Base-by-base conservation (phyloP, 768 basidiomycete genomes). In the Coprinellus micaceus region DNA sequence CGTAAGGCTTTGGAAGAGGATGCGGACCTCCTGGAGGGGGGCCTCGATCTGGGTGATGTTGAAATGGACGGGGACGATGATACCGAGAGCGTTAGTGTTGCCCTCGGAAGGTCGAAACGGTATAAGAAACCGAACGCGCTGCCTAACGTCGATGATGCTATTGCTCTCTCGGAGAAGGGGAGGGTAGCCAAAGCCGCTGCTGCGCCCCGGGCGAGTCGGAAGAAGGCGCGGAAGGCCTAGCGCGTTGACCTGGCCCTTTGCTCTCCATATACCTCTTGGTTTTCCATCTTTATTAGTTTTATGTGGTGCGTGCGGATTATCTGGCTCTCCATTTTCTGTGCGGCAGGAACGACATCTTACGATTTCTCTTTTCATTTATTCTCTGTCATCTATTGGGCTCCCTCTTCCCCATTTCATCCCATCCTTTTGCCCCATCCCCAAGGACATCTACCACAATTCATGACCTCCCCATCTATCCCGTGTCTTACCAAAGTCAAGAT, bases 221-320 rank as follows among this genome's bases (percentile, higher is more conserved):
- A 45, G 40, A 50, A 39, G 26, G 45, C 56, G 5, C 56, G 56
- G 26, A 57, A 57, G 29, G 56, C 29, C 17, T 57, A 50, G 47
- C 30, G 45, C n/a, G 10, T 25, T 15, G 11, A 3, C 22, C 12
- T 30, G 24, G 26, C 47, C 4, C 28, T 17, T 19, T 28, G 13
- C n/a, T 17, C 2, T 49, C 2, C 17, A 21, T 49, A 49, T 49
- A 9, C 17, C 36, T n/a, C 24, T 49, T n/a, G n/a, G n/a, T 30
- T 17, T 49, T 30, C 47, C 28, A 11, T 44, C 47, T 28, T 49
- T 10, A 15, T 28, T 28, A 12, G 6, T 21, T 17, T 12, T 30
- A 17, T 25, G n/a, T 26, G 47, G 47, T 30, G 13, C 15, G 26
- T 22, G 17, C 25, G 44, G 24, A 24, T 17, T 30, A 49, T 49